phyloP scores from a whole-genome alignment of 345 rosid genomes.

The Citrus hindsii region DNA sequence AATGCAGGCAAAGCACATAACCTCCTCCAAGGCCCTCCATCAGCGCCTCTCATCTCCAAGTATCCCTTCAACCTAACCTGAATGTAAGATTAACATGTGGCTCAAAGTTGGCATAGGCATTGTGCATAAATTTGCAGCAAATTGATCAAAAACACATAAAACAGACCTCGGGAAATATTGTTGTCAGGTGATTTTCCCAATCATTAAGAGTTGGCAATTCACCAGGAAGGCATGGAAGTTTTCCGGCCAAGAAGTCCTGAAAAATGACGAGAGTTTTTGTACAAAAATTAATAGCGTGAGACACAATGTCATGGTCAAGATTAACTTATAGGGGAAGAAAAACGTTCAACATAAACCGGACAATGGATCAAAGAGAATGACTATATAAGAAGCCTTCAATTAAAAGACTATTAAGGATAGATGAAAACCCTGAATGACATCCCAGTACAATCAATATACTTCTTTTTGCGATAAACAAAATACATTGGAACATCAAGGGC shows the following conservation, averaged over 20 bases:
- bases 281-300: background rate
- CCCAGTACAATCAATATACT: conserved; percentile 91
- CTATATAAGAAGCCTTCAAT: conserved; percentile 22
- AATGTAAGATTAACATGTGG: conserved; percentile 10
- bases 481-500: conserved; percentile 99
- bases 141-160: conserved; percentile 9
- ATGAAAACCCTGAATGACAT: conserved; percentile 87
- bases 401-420: conserved; percentile 42
- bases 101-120: conserved; percentile 14
- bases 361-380: background rate
- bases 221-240: conserved; percentile 90
- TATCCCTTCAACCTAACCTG: conserved; percentile 96
- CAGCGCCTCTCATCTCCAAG: conserved; percentile 99
- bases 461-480: conserved; percentile 81
- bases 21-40: conserved; percentile 99
- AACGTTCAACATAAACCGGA: background rate
- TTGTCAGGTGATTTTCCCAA: conserved; percentile 97
- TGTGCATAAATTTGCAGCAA: background rate
- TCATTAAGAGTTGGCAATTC: conserved; percentile 89
- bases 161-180: conserved; percentile 95
- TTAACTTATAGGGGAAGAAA: background rate
- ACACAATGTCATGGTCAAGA: background rate
- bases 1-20: conserved; percentile 94
- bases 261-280: conserved; percentile 14
- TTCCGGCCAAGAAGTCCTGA: conserved; percentile 96